Base-by-base conservation (phyloP, 176 grass and related monocot genomes). In the Luzula sylvatica region DNA sequence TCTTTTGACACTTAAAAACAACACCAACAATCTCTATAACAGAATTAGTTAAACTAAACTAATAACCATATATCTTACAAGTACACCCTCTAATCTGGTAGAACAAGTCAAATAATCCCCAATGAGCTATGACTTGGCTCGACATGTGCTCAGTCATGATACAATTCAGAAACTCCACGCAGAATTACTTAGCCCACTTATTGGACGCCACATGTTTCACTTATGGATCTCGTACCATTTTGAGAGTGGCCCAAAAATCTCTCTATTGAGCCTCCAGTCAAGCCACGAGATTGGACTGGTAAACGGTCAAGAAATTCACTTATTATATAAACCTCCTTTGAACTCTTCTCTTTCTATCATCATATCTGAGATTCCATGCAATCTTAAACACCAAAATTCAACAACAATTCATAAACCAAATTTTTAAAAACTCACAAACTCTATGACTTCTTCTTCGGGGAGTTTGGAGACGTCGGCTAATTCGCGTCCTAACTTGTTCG, bases 251-350 rank as follows among this genome's bases (percentile, higher is more conserved):
- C 0, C 22, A 64, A 29, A 64, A 50, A 14, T 28, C 26, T 1
- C 9, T 26, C 22, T 27, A 21, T 4, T 13, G 35, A 52, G 83
- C 78, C 84, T 59, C 79, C 75, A 71, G 88, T 94, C 88, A 83
- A 83, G 80, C 47, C 83, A 94, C 83, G 76, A 83, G 83, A 45
- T 94, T 87, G 83, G 88, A 94, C 83, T 1, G 3, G 84, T 88
- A 69, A 75, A 83, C 60, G 56, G 84, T 88, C 84, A 88, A 88
- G n/a, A 79, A n/a, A 62, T 83, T 72, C 70, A 26, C 49, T 53
- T 62, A 73, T 50, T 75, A 83, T 83, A 83, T 83, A 88, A 53
- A 1, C 9, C 35, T 38, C 19, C 23, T 11, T 43, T 28, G 52
- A n/a, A 67, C 52, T 75, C 44, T 69, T 79, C 74, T 75, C n/a